These are phyloP conservation scores for Colletotrichum liaoningense DNA, from an alignment of 2,329 filamentous ascomycete species.

Conservation along the genomic window DNA sequence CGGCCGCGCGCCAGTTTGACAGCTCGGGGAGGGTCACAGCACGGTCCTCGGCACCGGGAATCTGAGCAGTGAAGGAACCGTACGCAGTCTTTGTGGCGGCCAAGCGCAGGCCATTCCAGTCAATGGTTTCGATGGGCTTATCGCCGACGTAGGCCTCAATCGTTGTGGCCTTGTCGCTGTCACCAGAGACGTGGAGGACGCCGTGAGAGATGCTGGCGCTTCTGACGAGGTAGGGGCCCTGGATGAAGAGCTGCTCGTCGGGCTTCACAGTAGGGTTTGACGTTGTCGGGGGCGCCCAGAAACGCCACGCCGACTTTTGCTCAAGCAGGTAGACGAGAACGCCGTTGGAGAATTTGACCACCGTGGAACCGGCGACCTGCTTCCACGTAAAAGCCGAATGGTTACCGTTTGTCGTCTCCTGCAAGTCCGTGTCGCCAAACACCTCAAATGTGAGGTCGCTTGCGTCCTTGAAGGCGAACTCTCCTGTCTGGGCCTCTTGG, in stretches of 20 bases:
- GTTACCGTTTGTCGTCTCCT: slow-evolving; percentile 36
- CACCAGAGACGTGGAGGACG: slow-evolving; percentile 72
- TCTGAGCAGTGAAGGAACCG: slow-evolving; percentile 58
- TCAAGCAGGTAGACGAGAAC: slow-evolving; percentile 69
- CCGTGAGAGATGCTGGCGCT: slow-evolving; percentile 66
- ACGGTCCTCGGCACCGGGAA: slow-evolving; percentile 56
- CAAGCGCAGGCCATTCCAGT: slow-evolving; percentile 58
- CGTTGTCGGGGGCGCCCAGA: slow-evolving; percentile 70
- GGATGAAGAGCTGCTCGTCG: slow-evolving; percentile 66
- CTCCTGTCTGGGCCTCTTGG: slow-evolving; percentile 69
- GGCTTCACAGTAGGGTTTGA: slow-evolving; percentile 48
- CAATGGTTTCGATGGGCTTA: slow-evolving; percentile 72
- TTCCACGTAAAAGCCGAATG: slow-evolving; percentile 55
- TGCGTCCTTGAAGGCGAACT: slow-evolving; percentile 63
- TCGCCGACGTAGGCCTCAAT: slow-evolving; percentile 60
- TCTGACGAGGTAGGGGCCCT: slow-evolving; percentile 73
- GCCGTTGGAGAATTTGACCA: slow-evolving; percentile 60
- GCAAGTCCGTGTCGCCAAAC: slow-evolving; percentile 44
- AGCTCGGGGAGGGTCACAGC: slow-evolving; percentile 67
- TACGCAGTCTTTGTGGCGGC: slow-evolving; percentile 51
- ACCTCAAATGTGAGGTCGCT: slow-evolving; percentile 47
- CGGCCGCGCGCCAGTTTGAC: slow-evolving; percentile 74
- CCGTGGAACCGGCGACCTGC: slow-evolving; percentile 58
- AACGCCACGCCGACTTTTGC: slow-evolving; percentile 74
- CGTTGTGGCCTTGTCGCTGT: slow-evolving; percentile 76